Percentiles rank a stretch among this genome's conserved stretches.
phyloP scores from a whole-genome alignment of 2,329 filamentous ascomycete genomes.

The Hysterium pulicare region DNA sequence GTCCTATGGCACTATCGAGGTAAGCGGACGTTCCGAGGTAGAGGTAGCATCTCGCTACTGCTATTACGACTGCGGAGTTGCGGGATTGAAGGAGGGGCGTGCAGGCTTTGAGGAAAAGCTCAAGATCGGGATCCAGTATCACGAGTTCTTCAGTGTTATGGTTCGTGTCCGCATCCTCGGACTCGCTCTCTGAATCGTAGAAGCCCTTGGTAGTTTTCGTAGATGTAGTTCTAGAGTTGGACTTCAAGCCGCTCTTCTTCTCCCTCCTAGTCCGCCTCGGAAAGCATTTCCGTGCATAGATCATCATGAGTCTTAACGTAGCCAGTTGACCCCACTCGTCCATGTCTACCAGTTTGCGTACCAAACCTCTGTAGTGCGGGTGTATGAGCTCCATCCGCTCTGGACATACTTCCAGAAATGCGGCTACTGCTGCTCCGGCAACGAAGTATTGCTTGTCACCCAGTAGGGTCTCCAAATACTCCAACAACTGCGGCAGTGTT shows the following conservation, averaged over 20 bases:
- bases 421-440: slow-evolving; percentile 85
- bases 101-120: slow-evolving; percentile 74
- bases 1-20: slow-evolving; percentile 71
- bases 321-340: slow-evolving; percentile 97
- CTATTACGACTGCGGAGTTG: slow-evolving; percentile 87
- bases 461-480: slow-evolving; percentile 73
- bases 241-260: slow-evolving; percentile 44
- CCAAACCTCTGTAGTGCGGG: slow-evolving; percentile 77
- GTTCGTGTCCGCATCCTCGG: slow-evolving; percentile 41
- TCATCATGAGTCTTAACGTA: slow-evolving; percentile 74
- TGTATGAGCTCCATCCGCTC: slow-evolving; percentile 86
- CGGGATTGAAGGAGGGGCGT: slow-evolving; percentile 85
- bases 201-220: slow-evolving; percentile 62
- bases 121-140: slow-evolving; percentile 75
- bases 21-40: slow-evolving; percentile 79
- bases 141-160: slow-evolving; percentile 55
- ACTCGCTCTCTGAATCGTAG: slow-evolving; percentile 59
- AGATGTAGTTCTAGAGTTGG: slow-evolving; percentile 30
- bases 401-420: slow-evolving; percentile 86
- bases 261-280: slow-evolving; percentile 63
- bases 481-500: slow-evolving; percentile 78
- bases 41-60: slow-evolving; percentile 79
- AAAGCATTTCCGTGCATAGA: slow-evolving; percentile 85
- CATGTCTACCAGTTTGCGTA: slow-evolving; percentile 95
- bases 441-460: slow-evolving; percentile 95